Base-by-base conservation (phyloP, 495 filamentous ascomycete genomes). In the Choiromyces venosus region DNA sequence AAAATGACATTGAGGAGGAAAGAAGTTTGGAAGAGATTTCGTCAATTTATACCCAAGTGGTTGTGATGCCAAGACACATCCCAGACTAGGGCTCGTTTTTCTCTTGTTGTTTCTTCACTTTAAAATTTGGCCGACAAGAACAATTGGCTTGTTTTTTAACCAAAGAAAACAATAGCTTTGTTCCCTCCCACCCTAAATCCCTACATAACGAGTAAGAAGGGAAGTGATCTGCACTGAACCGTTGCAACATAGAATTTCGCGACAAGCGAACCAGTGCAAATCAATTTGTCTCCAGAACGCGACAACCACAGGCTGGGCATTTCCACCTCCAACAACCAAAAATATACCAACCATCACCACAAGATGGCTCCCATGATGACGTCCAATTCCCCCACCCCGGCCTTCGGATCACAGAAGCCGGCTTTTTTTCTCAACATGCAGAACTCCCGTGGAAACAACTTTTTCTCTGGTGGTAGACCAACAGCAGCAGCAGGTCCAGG, bases 1-100 rank as follows among this genome's bases (percentile, higher is more conserved):
- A 84, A 86, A 87, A 72, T 73, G 90, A 95, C 91, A 96, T 94
- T 92, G 85, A 83, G 70, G 76, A 71, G 67, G 70, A 77, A 81
- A 84, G 84, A 86, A 86, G 76, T 65, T 69, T 69, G 52, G 77
- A 40, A 70, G 52, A 71, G 66, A 71, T 72, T 66, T 37, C 35
- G n/a, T 25, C 19, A 73, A 79, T 72, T 80, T 76, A 80, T 76
- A 71, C 66, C 72, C 39, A 68, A 67, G 67, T 46, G 37, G 61
- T 44, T 25, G 35, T 36, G 52, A 25, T 37, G 69, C 69, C 75
- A 73, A 77, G 66, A 38, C 36, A 61, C 52, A 16, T 1, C 10
- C 52, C 33, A 10, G 10, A 35, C 25, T 33, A 38, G 21, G 35
- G 21, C 35, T 38, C n/a, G n/a, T 77, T 76, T 70, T 67, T 14